Conservation (phyloP, 2,329 filamentous ascomycete genomes). For the Penicillium polonicum region DNA sequence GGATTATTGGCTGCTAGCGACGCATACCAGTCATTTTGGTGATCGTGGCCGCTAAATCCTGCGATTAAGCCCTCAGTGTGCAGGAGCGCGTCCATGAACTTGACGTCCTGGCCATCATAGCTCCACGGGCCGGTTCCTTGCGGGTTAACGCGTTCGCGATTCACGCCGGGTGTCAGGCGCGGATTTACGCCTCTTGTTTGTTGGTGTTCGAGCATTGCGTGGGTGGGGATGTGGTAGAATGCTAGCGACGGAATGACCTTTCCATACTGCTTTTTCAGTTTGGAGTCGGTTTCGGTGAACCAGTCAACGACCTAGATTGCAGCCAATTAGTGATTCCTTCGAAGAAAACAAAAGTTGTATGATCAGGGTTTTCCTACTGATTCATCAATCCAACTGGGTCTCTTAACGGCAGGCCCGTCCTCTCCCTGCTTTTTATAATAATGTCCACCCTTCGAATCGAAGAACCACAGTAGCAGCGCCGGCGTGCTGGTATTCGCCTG, state of each 20-base stretch:
- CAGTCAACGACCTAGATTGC: slow-evolving; percentile 39
- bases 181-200: slow-evolving; percentile 41
- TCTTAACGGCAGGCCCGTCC: slow-evolving; percentile 23
- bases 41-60: slow-evolving; percentile 66
- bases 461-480: slow-evolving; percentile 65
- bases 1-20: slow-evolving; percentile 12
- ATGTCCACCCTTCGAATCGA: slow-evolving; percentile 63
- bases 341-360: no score
- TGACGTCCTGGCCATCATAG: slow-evolving; percentile 48
- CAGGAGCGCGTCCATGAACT: slow-evolving; percentile 63
- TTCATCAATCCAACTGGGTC: slow-evolving; percentile 48
- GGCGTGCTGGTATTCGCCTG: slow-evolving; percentile 44
- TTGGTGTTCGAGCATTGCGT: slow-evolving; percentile 45
- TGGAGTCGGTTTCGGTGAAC: slow-evolving; percentile 41
- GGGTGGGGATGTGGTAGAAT: slow-evolving; percentile 56
- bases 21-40: slow-evolving; percentile 60
- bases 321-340: neutral
- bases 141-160: slow-evolving; percentile 45
- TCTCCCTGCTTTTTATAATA: slow-evolving; percentile 43
- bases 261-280: slow-evolving; percentile 30
- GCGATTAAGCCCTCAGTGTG: slow-evolving; percentile 56
- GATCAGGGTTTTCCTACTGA: slow-evolving; percentile 24
- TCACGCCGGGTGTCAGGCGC: slow-evolving; percentile 46
- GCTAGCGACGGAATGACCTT: slow-evolving; percentile 50
- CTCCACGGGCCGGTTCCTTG: slow-evolving; percentile 15